Evolutionary conservation across 768 basidiomycete species (phyloP), one percentile per base, ranked within the genome.

Genomic region (Suillus lakei): DNA sequence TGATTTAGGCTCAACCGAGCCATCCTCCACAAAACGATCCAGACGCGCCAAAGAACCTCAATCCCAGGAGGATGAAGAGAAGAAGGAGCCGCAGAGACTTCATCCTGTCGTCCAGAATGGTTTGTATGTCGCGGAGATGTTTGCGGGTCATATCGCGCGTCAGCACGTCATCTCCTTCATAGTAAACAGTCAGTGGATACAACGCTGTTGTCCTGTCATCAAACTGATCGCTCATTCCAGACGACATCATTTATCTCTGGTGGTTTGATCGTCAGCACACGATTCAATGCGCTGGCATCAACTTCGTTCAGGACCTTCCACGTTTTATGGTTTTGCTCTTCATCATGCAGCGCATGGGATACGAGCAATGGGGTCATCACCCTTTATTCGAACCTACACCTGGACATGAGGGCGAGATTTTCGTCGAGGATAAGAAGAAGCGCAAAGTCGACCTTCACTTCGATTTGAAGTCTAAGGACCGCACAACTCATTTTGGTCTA

Each of bases 271-370:
- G 46, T 15, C 61, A 62, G 46, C 26, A 34, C 10, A 30, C 30
- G 16, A 53, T 62, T 48, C 61, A 53, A 62, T 62, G 61, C 21
- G 28, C 39, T 26, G 46, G 61, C 23, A 51, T 62, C 32, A 62
- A 62, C 43, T 54, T 62, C n/a, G 12, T 62, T 34, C 61, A 53
- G 44, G 46, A 62, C n/a, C 43, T 62, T 28, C 44, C 61, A 32
- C 61, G 32, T 13, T 62, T 62, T 46, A 4, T 62, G 2, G 61
- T 62, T 13, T 51, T 62, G 16, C 61, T 62, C 9, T 21, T 62
- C n/a, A 38, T 46, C 30, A 36, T 62, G 48, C 41, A 62, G 39
- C 48, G 46, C n/a, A 48, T 62, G 26, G 26, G 30, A 18, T n/a
- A 53, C 15, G 8, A 51, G 32, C 61, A 53, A 34, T 62, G 61